Evolutionary conservation across 2,329 filamentous ascomycete genomes (phyloP), one percentile per base, ranked within the genome.

Genomic region (Coleophoma eucalyptorum): DNA sequence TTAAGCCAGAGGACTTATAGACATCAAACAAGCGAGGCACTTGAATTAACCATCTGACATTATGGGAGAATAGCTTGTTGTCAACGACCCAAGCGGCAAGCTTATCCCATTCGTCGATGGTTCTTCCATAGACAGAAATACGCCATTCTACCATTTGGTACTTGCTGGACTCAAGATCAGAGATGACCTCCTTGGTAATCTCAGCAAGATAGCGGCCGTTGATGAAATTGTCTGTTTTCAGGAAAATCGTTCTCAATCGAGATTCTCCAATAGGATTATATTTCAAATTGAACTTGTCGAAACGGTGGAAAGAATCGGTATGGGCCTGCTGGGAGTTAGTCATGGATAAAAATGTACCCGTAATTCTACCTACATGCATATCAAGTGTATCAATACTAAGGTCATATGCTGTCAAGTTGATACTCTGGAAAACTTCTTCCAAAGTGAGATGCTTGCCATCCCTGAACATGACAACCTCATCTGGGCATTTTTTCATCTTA

Each of bases 71-170:
- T 40, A 99, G 79, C 72, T 97, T 97, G 75, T 97, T 96, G 73
- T 97, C 93, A 15, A 97, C 84, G 7, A 99, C 91, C 94, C 94
- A 99, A 3, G 89, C 90, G 3, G 94, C 94, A 47, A 99, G 81
- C 66, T 96, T 99, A 65, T 97, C 93, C 94, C 94, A 99, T 69
- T 99, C 94, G 55, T 96, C 86, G 38, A 96, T 79, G 3, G 87
- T 88, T 65, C 90, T 89, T 55, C 94, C 94, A 63, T 99, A 99
- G 57, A 99, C 90, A 20, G 92, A 97, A 59, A 99, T 96, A 41
- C 94, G 90, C 92, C 95, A 99, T 72, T 99, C 94, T 1, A 94
- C 94, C 89, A 99, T 97, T 68, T 99, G 94, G 65, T 99, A 99
- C 69, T 99, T 99, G 80, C 92, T 97, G 45, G 93, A 96, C 69